phyloP scores from a whole-genome alignment of 1,284 basidiomycete species.

The Austroboletus niveus region DNA sequence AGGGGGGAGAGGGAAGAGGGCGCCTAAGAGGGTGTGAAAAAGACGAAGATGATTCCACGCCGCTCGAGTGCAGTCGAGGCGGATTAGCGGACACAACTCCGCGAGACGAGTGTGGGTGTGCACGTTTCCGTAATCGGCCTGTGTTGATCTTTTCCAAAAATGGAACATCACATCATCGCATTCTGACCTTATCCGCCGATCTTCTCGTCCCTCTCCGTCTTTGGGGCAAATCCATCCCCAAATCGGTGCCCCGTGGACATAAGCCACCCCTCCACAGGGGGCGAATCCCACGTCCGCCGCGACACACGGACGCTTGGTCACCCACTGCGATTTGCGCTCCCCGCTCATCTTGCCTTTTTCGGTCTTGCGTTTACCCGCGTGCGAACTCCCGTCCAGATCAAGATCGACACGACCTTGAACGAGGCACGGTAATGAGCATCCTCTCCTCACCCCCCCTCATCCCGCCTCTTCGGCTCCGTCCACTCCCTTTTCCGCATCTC shows the following conservation, averaged over 20 bases:
- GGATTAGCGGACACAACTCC: too few relatives aligned
- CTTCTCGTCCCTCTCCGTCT: slow-evolving; percentile 27
- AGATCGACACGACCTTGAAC: slow-evolving; percentile 15
- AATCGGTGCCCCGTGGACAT: slow-evolving; percentile 31
- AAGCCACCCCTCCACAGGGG: slow-evolving; percentile 13
- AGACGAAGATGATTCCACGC: too few relatives aligned
- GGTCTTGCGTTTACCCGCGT: slow-evolving; percentile 7
- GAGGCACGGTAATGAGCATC: too few relatives aligned
- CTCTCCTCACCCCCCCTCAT: too few relatives aligned
- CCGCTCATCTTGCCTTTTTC: too few relatives aligned
- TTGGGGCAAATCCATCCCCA: slow-evolving; percentile 30
- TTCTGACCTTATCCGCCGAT: slow-evolving; percentile 37
- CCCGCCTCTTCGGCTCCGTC: too few relatives aligned
- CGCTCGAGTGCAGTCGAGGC: too few relatives aligned
- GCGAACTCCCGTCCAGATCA: slow-evolving; percentile 19
- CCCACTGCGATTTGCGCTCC: slow-evolving; percentile 20
- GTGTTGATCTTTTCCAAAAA: slow-evolving; percentile 31
- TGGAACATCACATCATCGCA: not conserved
- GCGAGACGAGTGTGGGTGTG: not conserved
- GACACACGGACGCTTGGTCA: slow-evolving; percentile 12
- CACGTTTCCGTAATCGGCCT: slow-evolving; percentile 15
- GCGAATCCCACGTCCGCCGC: slow-evolving; percentile 22
- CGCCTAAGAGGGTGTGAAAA: too few relatives aligned
- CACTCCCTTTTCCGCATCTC: too few relatives aligned
- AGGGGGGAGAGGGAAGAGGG: too few relatives aligned